Evolutionary conservation across 495 filamentous ascomycete genomes (phyloP), one percentile per base, ranked within the genome.

Genomic region (Tirmania nivea): DNA sequence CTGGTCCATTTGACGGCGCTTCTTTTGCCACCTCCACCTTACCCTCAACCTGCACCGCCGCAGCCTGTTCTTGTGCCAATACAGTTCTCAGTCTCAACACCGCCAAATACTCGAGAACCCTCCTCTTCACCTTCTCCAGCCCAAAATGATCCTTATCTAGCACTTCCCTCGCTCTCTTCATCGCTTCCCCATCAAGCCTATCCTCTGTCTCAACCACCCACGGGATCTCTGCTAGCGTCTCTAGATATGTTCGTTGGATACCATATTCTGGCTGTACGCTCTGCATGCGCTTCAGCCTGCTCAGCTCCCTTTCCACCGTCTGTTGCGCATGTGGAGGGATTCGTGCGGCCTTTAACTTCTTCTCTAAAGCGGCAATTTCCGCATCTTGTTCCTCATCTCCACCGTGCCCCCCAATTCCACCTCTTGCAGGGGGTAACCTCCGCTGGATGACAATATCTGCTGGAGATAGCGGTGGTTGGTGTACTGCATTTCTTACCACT

Each of bases 71-170:
- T 37, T 77, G 69, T 52, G 95, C 94, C 56, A 84, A 79, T 14
- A 81, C 76, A 63, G 94, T 87, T 74, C 96, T 99, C 55, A 99
- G 69, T 54, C 88, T 81, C 31, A 99, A 72, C 25, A 99, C 92
- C 14, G 92, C 93, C 16, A 99, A 75, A 63, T 99, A 99, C 63
- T 96, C 93, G 7, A 96, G 70, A 16, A 99, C 68, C 48, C 92
- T 74, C 73, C 94, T 96, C 75, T 99, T 99, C 60, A 96, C 90
- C 67, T 90, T 90, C 58, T 96, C 84, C 19, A 99, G 71, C 3
- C 92, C 92, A 58, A 96, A 96, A 64, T 99, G 92, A 65, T 96
- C 92, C 52, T 92, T 80, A 62, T 99, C 84, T 25, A 99, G 72
- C 65, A 96, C 89, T 69, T 90, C 81, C 45, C 88, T 75, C 35